These are phyloP conservation scores for Dipteronia dyeriana DNA, from an alignment of 345 rosid species.

Conservation along the genomic window DNA sequence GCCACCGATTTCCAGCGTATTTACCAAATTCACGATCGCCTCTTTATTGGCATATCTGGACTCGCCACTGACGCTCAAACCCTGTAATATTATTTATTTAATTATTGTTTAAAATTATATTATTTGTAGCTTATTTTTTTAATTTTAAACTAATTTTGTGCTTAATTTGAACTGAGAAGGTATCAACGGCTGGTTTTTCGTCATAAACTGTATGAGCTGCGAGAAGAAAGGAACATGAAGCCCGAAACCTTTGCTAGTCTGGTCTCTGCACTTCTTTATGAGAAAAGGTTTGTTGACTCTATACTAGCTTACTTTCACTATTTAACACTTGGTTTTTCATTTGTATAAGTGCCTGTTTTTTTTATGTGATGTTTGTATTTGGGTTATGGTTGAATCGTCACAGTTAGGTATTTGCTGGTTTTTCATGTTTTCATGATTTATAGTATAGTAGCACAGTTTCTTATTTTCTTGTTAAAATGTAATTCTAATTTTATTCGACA, in stretches of 20 bases:
- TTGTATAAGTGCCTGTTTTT: constrained; percentile 24
- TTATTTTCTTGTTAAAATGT: not conserved
- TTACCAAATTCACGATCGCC: constrained; percentile 79
- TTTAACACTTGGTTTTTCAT: not conserved
- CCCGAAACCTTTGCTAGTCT: constrained; percentile 97
- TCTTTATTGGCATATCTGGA: constrained; percentile 89
- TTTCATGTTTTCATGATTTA: not conserved
- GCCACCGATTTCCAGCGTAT: constrained; percentile 95
- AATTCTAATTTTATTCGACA: not conserved
- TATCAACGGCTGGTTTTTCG: constrained; percentile 90
- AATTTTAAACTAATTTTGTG: not conserved
- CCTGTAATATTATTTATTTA: constrained; percentile 38
- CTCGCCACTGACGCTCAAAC: constrained; percentile 95
- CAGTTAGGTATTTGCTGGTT: not conserved
- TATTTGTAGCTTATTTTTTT: not conserved
- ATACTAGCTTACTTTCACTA: not conserved
- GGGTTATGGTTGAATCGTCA: not conserved
- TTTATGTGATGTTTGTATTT: not conserved
- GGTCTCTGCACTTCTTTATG: constrained; percentile 89
- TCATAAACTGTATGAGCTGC: constrained; percentile 84
- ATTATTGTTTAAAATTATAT: not conserved
- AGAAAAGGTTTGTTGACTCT: constrained; percentile 67
- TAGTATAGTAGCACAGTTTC: not conserved
- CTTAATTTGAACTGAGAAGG: constrained; percentile 41
- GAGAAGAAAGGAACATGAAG: constrained; percentile 98